Conservation (phyloP, 2,329 filamentous ascomycete genomes). For the Didymella segeticola region DNA sequence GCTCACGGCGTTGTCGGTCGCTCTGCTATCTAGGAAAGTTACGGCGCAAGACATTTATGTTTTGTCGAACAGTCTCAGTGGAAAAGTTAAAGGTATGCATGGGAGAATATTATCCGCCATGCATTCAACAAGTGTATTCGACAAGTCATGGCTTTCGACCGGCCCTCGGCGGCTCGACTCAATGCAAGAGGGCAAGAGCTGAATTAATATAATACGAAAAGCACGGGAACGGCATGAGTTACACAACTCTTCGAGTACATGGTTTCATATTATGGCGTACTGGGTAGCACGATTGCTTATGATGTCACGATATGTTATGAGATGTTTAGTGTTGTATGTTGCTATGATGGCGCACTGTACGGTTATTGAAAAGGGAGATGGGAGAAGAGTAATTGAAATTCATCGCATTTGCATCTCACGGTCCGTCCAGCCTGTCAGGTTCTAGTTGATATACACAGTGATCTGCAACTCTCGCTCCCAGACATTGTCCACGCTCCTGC, state of each 20-base stretch:
- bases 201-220: neutral
- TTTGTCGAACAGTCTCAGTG: neutral
- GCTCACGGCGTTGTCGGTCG: slow-evolving; percentile 36
- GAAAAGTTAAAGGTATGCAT: neutral
- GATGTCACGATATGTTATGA: slow-evolving; percentile 15
- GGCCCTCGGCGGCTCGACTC: neutral
- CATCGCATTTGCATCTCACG: slow-evolving; percentile 7
- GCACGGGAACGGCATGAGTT: neutral
- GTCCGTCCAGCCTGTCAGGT: neutral
- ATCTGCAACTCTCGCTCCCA: neutral
- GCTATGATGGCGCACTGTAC: neutral
- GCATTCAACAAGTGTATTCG: too few species aligned
- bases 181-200: neutral
- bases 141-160: neutral
- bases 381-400: slow-evolving; percentile 7
- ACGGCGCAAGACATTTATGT: neutral
- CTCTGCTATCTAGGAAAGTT: slow-evolving; percentile 12
- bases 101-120: neutral
- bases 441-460: slow-evolving; percentile 14
- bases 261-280: slow-evolving; percentile 8
- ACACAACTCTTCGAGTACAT: neutral
- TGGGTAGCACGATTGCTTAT: slow-evolving; percentile 10
- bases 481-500: neutral
- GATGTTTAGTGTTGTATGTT: slow-evolving; percentile 5
- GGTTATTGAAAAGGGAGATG: neutral